Evolutionary conservation across 2,329 filamentous ascomycete genomes (phyloP), one percentile per base, ranked within the genome.

Genomic region (Penicillium sumatraense): DNA sequence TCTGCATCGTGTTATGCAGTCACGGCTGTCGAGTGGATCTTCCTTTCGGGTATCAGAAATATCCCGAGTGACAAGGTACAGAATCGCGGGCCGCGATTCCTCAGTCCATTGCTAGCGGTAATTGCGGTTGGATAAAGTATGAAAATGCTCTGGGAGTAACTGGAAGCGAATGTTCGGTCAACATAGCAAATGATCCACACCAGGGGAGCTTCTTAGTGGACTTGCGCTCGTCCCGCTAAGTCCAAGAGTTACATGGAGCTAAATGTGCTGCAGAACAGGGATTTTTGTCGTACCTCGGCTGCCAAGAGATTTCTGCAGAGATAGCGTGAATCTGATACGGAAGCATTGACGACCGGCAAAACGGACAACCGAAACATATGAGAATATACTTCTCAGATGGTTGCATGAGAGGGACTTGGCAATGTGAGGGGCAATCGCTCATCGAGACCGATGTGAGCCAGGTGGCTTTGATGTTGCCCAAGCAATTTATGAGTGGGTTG

Each of bases 241-340:
- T 21, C 2, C 6, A 29, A 27, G n/a, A 31, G 27, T 31, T 31
- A 5, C 26, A 24, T 27, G 8, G 14, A 31, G 21, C 27, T 46
- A 33, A 31, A 31, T 14, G 23, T 16, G 4, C 40, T 44, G 14
- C 40, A 20, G 42, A 46, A 31, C 13, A 16, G 2, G 16, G 42
- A n/a, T 31, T 10, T 8, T 6, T 46, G 42, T 18, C 27, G n/a
- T n/a, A n/a, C n/a, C n/a, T n/a, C n/a, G n/a, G n/a, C n/a, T 11
- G 42, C 42, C 42, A 46, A 46, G 42, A 46, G 18, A 31, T 16
- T 46, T 10, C 16, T 31, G 42, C 42, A 46, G 42, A 21, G 16
- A 29, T 46, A 46, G 42, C 27, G 42, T 31, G 8, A 23, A 46
- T 46, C 42, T 46, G 42, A 46, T 46, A 46, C 24, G 26, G 42